These are phyloP conservation scores for Fraxinus dipetala DNA, from an alignment of 305 asterid species.

Conservation along the genomic window DNA sequence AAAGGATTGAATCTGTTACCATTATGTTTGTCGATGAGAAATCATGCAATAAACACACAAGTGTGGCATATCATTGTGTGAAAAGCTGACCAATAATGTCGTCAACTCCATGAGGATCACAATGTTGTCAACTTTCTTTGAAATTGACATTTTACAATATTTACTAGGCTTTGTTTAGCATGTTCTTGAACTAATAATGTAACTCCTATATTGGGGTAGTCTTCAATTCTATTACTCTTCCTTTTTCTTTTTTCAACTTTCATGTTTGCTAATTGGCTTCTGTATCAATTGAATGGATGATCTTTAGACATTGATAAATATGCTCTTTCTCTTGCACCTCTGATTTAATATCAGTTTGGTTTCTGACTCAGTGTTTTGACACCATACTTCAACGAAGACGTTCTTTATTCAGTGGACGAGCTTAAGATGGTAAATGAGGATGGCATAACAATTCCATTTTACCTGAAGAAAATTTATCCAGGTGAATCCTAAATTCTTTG, in stretches of 20 bases:
- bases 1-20: not conserved
- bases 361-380: conserved; percentile 75
- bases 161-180: not conserved
- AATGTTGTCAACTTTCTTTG: not conserved
- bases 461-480: conserved; percentile 93
- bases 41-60: not conserved
- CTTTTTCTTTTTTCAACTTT: not conserved
- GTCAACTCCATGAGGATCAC: not conserved
- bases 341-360: conserved; percentile 26
- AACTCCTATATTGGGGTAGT: not conserved
- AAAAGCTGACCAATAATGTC: not conserved
- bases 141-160: not conserved
- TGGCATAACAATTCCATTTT: conserved; percentile 83
- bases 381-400: conserved; percentile 88
- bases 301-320: conserved; percentile 5
- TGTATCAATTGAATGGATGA: conserved; percentile 9
- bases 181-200: not conserved
- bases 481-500: conserved; percentile 46
- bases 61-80: not conserved
- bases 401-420: conserved; percentile 88
- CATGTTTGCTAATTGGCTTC: not conserved
- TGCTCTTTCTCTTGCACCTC: conserved; percentile 15
- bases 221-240: not conserved
- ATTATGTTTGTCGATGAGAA: not conserved
- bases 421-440: conserved; percentile 91